A percentile compares a stretch with the other conserved stretches of the same genome.
phyloP scores from a whole-genome alignment of 257 asterid genomes.

The Capsicum baccatum region DNA sequence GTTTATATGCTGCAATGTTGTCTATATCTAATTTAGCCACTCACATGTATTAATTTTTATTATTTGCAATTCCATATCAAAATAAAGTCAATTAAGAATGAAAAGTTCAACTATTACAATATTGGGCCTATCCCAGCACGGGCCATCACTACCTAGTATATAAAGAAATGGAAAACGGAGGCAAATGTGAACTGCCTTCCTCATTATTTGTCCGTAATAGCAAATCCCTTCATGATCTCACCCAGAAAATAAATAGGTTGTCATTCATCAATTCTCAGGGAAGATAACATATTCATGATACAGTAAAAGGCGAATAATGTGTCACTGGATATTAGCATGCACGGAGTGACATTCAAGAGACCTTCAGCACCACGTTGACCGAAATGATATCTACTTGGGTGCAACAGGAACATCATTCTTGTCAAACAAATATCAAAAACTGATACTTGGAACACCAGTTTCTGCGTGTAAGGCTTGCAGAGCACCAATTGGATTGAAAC shows the following conservation, averaged over 20 bases:
- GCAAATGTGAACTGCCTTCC: conserved; percentile 5
- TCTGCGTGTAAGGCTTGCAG: neutral
- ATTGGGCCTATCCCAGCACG: neutral
- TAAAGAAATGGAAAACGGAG: neutral
- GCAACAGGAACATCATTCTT: conserved; percentile 19
- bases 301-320: neutral
- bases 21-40: conserved; percentile 6
- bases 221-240: neutral
- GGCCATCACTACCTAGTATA: neutral
- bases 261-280: conserved; percentile 8
- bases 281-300: neutral
- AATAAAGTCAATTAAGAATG: neutral
- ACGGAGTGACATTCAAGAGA: conserved; percentile 3
- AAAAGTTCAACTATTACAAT: neutral
- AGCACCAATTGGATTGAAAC: conserved; percentile 4
- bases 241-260: conserved; percentile 16
- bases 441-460: conserved; percentile 13
- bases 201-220: neutral
- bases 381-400: neutral
- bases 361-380: conserved; percentile 16
- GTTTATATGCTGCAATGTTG: neutral
- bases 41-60: neutral
- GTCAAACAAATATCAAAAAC: conserved; percentile 2
- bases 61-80: conserved; percentile 7
- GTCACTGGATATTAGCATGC: conserved; percentile 13